Evolutionary conservation across 371 early-diverging fungal species (phyloP).

Genomic region (Actinomortierella wolfii): DNA sequence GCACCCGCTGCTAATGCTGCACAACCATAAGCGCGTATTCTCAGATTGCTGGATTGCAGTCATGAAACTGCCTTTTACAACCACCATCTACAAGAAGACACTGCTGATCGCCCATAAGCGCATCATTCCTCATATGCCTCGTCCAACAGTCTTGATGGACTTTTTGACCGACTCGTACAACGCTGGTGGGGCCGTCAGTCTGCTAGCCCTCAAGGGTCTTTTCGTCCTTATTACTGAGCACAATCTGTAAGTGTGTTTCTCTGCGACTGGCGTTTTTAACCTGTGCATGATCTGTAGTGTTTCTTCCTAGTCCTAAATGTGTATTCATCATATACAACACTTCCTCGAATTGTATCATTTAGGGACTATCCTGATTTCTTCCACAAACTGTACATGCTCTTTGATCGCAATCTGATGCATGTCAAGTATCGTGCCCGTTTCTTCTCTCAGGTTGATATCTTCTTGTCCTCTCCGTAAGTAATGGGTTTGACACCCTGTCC

Average conservation of each 20-base stretch:
- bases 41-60: conserved; percentile 82
- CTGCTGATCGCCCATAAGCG: conserved; percentile 83
- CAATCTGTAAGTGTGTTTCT: conserved; percentile 70
- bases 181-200: conserved; percentile 81
- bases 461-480: conserved; percentile 85
- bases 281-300: too few relatives aligned
- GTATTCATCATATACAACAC: conserved; percentile 1
- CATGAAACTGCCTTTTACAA: conserved; percentile 71
- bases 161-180: conserved; percentile 91
- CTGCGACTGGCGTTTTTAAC: too few relatives aligned
- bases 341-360: background rate
- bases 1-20: conserved; percentile 19
- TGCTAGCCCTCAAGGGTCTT: conserved; percentile 91
- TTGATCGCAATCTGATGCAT: conserved; percentile 87
- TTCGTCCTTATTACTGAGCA: conserved; percentile 90
- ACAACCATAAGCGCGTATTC: conserved; percentile 42
- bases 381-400: conserved; percentile 85
- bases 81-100: conserved; percentile 77
- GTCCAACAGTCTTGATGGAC: conserved; percentile 84
- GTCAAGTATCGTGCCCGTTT: conserved; percentile 93
- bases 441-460: conserved; percentile 86
- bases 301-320: conserved; percentile 1
- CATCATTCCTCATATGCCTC: conserved; percentile 81
- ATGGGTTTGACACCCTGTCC: background rate
- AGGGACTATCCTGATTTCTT: conserved; percentile 97